These are phyloP conservation scores for Neonectria neomacrospora DNA, from an alignment of 2,329 filamentous ascomycete species.

Conservation along the genomic window DNA sequence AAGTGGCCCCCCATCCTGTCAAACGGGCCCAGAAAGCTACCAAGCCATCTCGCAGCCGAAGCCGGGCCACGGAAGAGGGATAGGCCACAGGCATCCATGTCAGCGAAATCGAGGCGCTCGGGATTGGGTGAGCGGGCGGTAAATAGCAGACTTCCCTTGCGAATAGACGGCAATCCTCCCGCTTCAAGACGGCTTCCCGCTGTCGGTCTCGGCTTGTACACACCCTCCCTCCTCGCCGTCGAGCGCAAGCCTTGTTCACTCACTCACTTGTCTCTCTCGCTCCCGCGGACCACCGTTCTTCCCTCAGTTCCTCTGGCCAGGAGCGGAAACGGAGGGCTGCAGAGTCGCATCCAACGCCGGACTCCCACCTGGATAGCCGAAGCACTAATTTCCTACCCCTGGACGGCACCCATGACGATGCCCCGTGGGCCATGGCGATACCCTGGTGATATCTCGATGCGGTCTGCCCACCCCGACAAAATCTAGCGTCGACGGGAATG, in stretches of 20 bases:
- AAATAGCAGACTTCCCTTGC: background rate
- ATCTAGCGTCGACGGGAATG: constrained; percentile 16
- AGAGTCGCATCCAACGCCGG: constrained; percentile 16
- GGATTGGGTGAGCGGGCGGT: background rate
- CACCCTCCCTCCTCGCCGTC: background rate
- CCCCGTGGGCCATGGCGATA: background rate
- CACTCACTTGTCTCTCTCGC: background rate
- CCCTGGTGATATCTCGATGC: constrained; percentile 25
- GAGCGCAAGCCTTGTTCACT: background rate
- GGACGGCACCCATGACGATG: background rate
- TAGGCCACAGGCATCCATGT: background rate
- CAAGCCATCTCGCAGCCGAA: constrained; percentile 3
- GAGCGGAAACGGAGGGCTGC: constrained; percentile 15
- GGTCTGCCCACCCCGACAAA: constrained; percentile 24
- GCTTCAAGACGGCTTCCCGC: background rate
- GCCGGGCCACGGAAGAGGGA: background rate
- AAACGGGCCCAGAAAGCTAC: constrained; percentile 8
- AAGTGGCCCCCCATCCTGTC: constrained; percentile 14
- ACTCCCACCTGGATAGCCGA: constrained; percentile 25
- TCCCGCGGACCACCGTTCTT: background rate
- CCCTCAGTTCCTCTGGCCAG: background rate
- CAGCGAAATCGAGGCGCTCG: background rate
- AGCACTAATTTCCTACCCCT: constrained; percentile 24
- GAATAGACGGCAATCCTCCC: background rate
- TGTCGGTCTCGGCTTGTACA: background rate